A percentile compares a stretch with the other conserved stretches of the same genome.
phyloP scores from a whole-genome alignment of 805 yeast genomes.

The Cyberlindnera suaveolens region DNA sequence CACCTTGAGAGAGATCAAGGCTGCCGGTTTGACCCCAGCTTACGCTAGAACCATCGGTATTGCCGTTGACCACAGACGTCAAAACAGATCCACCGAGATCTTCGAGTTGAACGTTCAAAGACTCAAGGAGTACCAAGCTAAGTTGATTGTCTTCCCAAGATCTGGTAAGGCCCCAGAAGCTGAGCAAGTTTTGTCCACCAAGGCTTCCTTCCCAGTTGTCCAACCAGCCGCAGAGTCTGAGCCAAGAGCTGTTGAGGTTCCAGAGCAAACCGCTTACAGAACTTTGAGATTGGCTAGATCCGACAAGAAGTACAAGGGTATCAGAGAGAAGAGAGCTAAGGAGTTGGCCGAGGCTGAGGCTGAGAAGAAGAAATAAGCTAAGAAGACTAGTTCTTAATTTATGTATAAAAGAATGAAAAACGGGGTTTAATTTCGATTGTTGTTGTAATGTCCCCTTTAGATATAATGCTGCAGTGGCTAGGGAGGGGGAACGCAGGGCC shows the following conservation, averaged over 20 bases:
- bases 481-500: too few species aligned
- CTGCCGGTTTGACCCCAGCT: slow-evolving; percentile 89
- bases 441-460: not conserved
- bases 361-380: slow-evolving; percentile 90
- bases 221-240: slow-evolving; percentile 67
- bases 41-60: slow-evolving; percentile 98
- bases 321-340: slow-evolving; percentile 95
- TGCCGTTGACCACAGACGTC: slow-evolving; percentile 99
- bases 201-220: slow-evolving; percentile 87
- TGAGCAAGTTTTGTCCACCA: slow-evolving; percentile 66
- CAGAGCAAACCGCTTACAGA: slow-evolving; percentile 77
- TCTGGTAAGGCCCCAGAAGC: slow-evolving; percentile 79
- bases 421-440: slow-evolving; percentile 5
- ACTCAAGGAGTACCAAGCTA: slow-evolving; percentile 92
- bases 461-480: not conserved
- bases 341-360: slow-evolving; percentile 99
- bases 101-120: slow-evolving; percentile 93
- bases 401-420: slow-evolving; percentile 21
- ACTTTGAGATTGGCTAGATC: slow-evolving; percentile 95
- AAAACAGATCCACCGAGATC: slow-evolving; percentile 94
- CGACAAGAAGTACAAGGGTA: slow-evolving; percentile 89
- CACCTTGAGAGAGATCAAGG: slow-evolving; percentile 96
- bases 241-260: slow-evolving; percentile 79
- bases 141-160: slow-evolving; percentile 93
- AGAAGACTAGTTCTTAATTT: slow-evolving; percentile 9